phyloP scores from a whole-genome alignment of 2,329 filamentous ascomycete genomes.

The Aspergillus ibericus region DNA sequence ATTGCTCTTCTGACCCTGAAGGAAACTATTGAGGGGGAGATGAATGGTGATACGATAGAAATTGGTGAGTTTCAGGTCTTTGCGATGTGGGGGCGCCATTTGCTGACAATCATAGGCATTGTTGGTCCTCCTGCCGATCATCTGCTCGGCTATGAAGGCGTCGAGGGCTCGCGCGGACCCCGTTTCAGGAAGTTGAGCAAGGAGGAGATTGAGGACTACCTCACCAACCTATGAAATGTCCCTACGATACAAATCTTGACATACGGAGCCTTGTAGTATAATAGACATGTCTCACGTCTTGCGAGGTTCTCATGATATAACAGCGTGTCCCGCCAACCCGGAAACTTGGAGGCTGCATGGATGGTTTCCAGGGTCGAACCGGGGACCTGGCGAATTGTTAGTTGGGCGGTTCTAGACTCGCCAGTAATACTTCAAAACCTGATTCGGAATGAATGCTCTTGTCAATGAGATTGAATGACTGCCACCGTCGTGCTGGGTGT shows the following conservation, averaged over 20 bases:
- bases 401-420: neutral
- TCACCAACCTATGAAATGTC: constrained; percentile 83
- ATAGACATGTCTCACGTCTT: constrained; percentile 28
- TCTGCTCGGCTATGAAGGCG: constrained; percentile 73
- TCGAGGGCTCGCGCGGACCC: constrained; percentile 44
- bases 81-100: neutral
- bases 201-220: constrained; percentile 98
- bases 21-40: constrained; percentile 98
- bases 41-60: constrained; percentile 98
- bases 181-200: constrained; percentile 71
- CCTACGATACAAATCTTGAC: constrained; percentile 17
- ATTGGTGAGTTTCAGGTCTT: constrained; percentile 65
- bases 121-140: constrained; percentile 93
- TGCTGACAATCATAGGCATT: constrained; percentile 63
- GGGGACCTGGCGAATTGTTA: neutral
- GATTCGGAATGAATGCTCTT: constrained; percentile 1
- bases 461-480: neutral
- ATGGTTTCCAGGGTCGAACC: neutral
- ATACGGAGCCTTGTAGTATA: constrained; percentile 26
- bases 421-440: constrained; percentile 1
- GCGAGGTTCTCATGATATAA: constrained; percentile 17
- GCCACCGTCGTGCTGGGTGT: neutral
- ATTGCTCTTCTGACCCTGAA: constrained; percentile 96
- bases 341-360: neutral
- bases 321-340: neutral